These are phyloP conservation scores for Atractiella rhizophila DNA, from an alignment of 768 basidiomycete genomes.

Conservation along the genomic window DNA sequence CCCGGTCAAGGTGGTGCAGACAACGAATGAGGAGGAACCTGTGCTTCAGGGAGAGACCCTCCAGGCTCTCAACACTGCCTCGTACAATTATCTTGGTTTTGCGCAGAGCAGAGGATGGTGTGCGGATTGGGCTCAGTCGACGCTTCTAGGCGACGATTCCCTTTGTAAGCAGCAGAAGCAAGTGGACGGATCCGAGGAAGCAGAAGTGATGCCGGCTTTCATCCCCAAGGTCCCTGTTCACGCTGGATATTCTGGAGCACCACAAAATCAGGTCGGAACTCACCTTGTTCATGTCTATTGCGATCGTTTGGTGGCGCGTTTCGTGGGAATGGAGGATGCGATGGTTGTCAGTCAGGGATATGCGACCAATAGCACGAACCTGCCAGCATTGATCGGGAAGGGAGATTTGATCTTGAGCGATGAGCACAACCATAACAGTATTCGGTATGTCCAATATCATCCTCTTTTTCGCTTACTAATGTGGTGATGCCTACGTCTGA, in stretches of 20 bases:
- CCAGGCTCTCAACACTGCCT: constrained; percentile 82
- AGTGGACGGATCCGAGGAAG: too few species aligned
- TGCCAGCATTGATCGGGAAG: constrained; percentile 70
- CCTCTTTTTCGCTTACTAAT: too few species aligned
- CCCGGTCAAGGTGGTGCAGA: too few species aligned
- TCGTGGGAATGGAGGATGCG: constrained; percentile 70
- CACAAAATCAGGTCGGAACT: constrained; percentile 61
- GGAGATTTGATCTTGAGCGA: constrained; percentile 90
- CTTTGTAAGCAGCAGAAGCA: too few species aligned
- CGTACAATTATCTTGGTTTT: constrained; percentile 98
- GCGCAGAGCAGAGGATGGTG: constrained; percentile 78
- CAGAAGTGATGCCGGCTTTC: constrained; percentile 47
- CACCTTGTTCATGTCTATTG: constrained; percentile 53
- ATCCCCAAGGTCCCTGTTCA: too few species aligned
- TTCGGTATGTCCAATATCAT: too few species aligned
- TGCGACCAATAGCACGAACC: constrained; percentile 75
- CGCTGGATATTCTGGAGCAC: constrained; percentile 49
- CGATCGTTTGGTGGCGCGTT: constrained; percentile 69
- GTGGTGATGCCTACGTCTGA: too few species aligned
- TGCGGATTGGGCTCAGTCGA: too few species aligned
- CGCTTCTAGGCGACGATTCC: too few species aligned
- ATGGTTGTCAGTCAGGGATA: constrained; percentile 90
- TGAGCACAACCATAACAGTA: constrained; percentile 85
- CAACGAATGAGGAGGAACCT: too few species aligned
- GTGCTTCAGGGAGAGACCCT: too few species aligned